phyloP scores from a whole-genome alignment of 345 rosid genomes.

The Syzygium aqueum region DNA sequence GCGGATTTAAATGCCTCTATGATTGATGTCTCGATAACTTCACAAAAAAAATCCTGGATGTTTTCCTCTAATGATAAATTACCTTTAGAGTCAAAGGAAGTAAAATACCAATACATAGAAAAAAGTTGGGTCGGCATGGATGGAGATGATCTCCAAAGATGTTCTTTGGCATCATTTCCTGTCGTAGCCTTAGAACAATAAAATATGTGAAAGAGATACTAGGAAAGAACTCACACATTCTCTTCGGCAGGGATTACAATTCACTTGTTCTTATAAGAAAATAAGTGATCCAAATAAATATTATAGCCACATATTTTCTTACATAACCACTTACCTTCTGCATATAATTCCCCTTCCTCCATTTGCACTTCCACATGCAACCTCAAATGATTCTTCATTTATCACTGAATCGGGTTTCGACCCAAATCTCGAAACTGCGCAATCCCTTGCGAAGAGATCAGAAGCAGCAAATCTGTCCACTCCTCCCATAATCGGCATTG shows the following conservation, averaged over 20 bases:
- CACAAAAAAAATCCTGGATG: not conserved
- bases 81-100: not conserved
- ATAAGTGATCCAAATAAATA: not conserved
- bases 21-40: not conserved
- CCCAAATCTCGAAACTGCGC: not conserved
- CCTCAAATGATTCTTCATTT: not conserved
- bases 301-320: not conserved
- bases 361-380: not conserved
- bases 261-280: not conserved
- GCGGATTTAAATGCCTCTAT: not conserved
- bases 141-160: not conserved
- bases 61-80: not conserved
- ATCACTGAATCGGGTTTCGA: not conserved
- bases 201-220: not conserved
- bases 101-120: not conserved
- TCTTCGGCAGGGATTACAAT: not conserved
- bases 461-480: slow-evolving; percentile 4
- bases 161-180: not conserved
- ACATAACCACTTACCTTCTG: not conserved
- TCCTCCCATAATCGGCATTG: slow-evolving; percentile 14
- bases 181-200: not conserved
- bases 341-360: not conserved
- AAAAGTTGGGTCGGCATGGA: not conserved
- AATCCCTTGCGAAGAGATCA: not conserved
- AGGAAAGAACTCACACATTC: not conserved